These are phyloP conservation scores for Omphalotus guepiniiformis DNA, from an alignment of 768 basidiomycete genomes.

Conservation along the genomic window DNA sequence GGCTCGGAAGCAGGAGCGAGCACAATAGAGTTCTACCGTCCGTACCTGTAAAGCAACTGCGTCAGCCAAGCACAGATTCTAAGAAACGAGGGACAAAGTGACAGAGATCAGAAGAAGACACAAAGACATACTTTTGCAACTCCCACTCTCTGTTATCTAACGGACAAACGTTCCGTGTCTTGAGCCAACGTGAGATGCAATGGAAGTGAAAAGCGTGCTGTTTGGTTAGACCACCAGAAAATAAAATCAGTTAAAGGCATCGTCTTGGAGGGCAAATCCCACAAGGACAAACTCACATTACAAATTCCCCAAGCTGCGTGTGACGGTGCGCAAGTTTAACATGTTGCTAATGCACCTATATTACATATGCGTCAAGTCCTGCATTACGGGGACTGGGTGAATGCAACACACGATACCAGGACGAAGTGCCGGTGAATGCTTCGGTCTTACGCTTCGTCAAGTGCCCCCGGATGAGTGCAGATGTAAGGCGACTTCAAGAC, in stretches of 20 bases:
- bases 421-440: constrained; percentile 23
- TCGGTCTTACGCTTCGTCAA: constrained; percentile 37
- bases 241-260: neutral
- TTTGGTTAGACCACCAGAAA: neutral
- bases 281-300: constrained; percentile 60
- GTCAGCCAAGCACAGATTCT: no score
- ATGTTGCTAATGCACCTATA: constrained; percentile 63
- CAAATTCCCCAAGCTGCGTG: constrained; percentile 98
- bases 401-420: constrained; percentile 33
- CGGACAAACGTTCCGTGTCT: constrained; percentile 94
- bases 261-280: neutral
- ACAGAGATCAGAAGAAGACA: no score
- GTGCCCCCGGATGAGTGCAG: no score
- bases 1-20: no score
- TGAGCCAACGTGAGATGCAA: constrained; percentile 98
- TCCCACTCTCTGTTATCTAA: constrained; percentile 97
- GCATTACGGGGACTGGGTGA: neutral
- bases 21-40: no score
- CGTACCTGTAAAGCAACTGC: no score
- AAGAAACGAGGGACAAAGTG: no score
- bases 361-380: neutral
- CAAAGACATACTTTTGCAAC: constrained; percentile 93
- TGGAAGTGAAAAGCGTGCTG: constrained; percentile 99
- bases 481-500: no score
- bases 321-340: constrained; percentile 63